Evolutionary conservation across 2,329 filamentous ascomycete species (phyloP), one percentile per base, ranked within the genome.

Genomic region (Paracorniculantispora psalliotae): DNA sequence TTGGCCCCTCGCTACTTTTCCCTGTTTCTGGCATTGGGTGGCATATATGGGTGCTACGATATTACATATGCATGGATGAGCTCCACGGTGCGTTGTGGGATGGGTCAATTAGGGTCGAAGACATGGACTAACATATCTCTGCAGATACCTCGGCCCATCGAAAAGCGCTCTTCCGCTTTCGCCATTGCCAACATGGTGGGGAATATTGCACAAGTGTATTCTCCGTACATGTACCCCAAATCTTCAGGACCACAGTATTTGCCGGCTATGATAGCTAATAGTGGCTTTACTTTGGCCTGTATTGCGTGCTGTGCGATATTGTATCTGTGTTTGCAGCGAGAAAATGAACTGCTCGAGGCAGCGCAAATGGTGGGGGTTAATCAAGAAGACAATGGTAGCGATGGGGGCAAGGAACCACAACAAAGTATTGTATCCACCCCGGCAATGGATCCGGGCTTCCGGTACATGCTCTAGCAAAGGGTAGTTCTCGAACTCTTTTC

Each of bases 141-240:
- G 10, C 28, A 59, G 56, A 47, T 91, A 37, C 87, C 88, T 0
- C 89, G 88, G 70, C 86, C 88, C 1, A 71, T 87, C 2, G 87
- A 85, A 2, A 84, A 87, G 50, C 80, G 87, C 2, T 88, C 87
- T 4, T 81, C 82, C 2, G 81, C 81, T 4, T 86, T 90, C 54
- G 83, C 86, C 9, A 78, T 90, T n/a, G 73, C 86, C 50, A 88
- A 89, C 66, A 72, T 88, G 63, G 75, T 90, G 44, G 88, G 87
- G 0, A 88, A 88, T 67, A 81, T 71, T 9, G 76, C 77, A 0
- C 77, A 72, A 51, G 78, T 80, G 41, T 81, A 80, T 52, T 71
- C 71, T 15, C 73, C 72, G 5, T 80, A 80, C 65, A 77, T 81
- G 75, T 81, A 78, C 51, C 75, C 76, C 0, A 63, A 67, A 7